A percentile compares a stretch with the other conserved stretches of the same genome.
Conservation (phyloP, 768 basidiomycete species). For the Mycena galericulata region DNA sequence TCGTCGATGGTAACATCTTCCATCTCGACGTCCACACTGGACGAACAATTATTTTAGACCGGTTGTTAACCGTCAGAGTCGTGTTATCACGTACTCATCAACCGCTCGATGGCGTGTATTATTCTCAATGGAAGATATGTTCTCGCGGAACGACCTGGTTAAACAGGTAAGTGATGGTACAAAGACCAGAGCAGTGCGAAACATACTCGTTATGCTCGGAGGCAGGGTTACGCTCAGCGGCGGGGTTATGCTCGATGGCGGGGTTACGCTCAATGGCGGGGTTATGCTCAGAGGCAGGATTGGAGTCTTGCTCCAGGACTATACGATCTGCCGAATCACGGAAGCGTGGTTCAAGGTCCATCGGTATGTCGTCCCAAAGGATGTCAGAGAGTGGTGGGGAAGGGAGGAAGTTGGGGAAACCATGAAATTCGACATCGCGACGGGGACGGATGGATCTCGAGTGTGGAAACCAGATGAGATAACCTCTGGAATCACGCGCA, state of each 20-base stretch:
- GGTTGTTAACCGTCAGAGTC: no score
- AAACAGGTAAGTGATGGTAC: conserved; percentile 18
- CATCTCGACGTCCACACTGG: conserved; percentile 14
- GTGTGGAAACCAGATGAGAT: conserved; percentile 35
- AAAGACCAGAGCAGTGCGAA: neutral
- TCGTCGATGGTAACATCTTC: conserved; percentile 3
- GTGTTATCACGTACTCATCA: no score
- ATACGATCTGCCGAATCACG: neutral
- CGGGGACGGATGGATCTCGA: conserved; percentile 20
- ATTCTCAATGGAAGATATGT: neutral
- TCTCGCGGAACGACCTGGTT: conserved; percentile 15
- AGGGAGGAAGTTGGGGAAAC: conserved; percentile 26
- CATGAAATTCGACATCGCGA: conserved; percentile 27
- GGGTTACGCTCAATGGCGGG: neutral
- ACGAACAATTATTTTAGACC: no score
- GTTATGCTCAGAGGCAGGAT: conserved; percentile 16
- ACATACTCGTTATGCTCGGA: conserved; percentile 21
- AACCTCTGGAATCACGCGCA: conserved; percentile 33
- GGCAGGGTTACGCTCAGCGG: no score
- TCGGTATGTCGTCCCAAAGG: conserved; percentile 25
- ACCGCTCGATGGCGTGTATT: neutral
- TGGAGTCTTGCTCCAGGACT: neutral
- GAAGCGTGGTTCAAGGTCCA: conserved; percentile 11
- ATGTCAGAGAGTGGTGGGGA: conserved; percentile 7
- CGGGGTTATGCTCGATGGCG: no score